Evolutionary conservation across 2,329 filamentous ascomycete genomes (phyloP).

Genomic region (Dactylonectria estremocensis): DNA sequence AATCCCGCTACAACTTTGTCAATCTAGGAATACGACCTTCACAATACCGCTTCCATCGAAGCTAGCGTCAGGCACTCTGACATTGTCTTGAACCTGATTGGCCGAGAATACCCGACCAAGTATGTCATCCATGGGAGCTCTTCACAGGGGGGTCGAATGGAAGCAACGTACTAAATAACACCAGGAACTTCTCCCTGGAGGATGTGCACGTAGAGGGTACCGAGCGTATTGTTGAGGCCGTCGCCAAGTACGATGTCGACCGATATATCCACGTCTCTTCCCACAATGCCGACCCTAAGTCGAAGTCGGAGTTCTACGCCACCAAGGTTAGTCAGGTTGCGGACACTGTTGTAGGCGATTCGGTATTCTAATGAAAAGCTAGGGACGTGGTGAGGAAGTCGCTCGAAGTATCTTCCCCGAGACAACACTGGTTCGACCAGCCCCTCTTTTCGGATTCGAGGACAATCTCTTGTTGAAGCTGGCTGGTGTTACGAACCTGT

Average conservation of each 20-base stretch:
- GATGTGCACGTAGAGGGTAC: constrained; percentile 95
- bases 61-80: constrained; percentile 97
- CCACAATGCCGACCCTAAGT: constrained; percentile 87
- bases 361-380: constrained; percentile 36
- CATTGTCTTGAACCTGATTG: constrained; percentile 96
- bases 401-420: constrained; percentile 94
- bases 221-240: constrained; percentile 92
- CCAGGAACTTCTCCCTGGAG: constrained; percentile 90
- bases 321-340: constrained; percentile 77
- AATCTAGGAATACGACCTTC: constrained; percentile 88
- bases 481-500: constrained; percentile 83
- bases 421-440: constrained; percentile 95
- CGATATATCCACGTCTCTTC: constrained; percentile 97
- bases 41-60: constrained; percentile 95
- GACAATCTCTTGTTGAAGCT: constrained; percentile 92
- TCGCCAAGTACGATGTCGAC: constrained; percentile 98
- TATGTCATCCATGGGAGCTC: constrained; percentile 55
- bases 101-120: constrained; percentile 97
- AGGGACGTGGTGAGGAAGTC: constrained; percentile 86
- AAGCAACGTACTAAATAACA: constrained; percentile 39
- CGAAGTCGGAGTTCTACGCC: constrained; percentile 88
- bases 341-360: neutral
- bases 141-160: neutral
- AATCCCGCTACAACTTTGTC: constrained; percentile 37
- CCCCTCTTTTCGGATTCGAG: constrained; percentile 95